Percentiles rank a stretch among this genome's conserved stretches.
Evolutionary conservation across 78 protist species (phyloP).

Genomic region (Tieghemostelium lacteum): DNA sequence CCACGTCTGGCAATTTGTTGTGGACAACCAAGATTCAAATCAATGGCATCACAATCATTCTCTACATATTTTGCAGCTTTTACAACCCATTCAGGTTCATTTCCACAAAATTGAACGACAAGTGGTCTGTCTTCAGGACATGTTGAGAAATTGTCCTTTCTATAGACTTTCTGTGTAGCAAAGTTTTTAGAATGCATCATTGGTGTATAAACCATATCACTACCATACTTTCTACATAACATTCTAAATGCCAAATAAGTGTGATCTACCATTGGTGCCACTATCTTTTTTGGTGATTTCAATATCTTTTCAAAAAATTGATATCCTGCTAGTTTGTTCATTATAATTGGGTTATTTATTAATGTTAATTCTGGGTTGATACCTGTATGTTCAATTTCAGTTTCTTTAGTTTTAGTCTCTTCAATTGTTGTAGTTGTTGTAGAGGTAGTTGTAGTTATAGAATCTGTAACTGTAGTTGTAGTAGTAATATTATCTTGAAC

Average conservation of each 20-base stretch:
- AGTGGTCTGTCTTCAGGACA: constrained; percentile 86
- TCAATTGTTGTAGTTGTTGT: too few relatives aligned
- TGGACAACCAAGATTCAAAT: constrained; percentile 87
- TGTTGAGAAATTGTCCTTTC: constrained; percentile 57
- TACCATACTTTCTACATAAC: constrained; percentile 82
- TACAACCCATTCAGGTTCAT: constrained; percentile 85
- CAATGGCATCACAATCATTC: constrained; percentile 80
- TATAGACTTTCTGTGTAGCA: constrained; percentile 41
- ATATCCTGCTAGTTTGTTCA: constrained; percentile 59
- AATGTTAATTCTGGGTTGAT: background rate
- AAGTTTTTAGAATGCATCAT: constrained; percentile 85
- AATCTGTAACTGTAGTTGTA: too few relatives aligned
- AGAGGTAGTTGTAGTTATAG: too few relatives aligned
- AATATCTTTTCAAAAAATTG: constrained; percentile 59
- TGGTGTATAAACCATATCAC: constrained; percentile 87
- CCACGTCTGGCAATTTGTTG: constrained; percentile 81
- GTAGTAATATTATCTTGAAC: too few relatives aligned
- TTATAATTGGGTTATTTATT: constrained; percentile 16
- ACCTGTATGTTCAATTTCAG: background rate
- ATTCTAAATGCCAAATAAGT: constrained; percentile 81
- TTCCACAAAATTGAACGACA: constrained; percentile 88
- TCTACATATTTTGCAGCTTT: constrained; percentile 80
- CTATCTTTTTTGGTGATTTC: constrained; percentile 62
- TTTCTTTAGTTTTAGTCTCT: too few relatives aligned
- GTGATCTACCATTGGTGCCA: constrained; percentile 87